These are phyloP conservation scores for Pseudotsuga menziesii DNA, from an alignment of 75 land plant species.

Conservation along the genomic window DNA sequence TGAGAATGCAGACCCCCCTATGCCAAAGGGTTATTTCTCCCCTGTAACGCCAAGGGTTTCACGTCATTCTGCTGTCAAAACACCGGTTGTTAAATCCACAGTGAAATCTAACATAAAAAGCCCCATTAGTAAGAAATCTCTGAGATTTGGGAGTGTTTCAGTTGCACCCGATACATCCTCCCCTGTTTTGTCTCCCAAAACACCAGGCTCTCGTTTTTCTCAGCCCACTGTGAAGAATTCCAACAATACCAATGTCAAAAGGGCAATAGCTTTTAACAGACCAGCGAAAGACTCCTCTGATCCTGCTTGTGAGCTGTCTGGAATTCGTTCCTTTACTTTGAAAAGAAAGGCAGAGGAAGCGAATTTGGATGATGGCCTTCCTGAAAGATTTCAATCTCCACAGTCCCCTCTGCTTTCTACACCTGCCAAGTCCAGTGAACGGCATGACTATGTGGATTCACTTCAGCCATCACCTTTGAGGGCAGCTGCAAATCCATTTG, in stretches of 20 bases:
- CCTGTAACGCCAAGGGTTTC: not conserved
- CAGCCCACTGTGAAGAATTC: not conserved
- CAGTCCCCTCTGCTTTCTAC: not conserved
- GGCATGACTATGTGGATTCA: not conserved
- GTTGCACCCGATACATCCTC: not conserved
- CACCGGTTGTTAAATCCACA: not conserved
- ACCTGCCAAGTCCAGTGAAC: not conserved
- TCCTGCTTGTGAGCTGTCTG: not conserved
- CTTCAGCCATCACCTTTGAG: not conserved
- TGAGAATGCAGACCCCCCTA: not conserved
- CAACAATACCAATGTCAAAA: not conserved
- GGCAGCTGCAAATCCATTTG: not conserved
- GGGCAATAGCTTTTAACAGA: conserved; percentile 1
- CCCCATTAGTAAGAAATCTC: not conserved
- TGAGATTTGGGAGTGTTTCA: conserved; percentile 1
- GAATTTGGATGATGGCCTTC: not conserved
- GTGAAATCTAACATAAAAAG: not conserved
- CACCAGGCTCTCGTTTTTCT: not conserved
- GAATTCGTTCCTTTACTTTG: not conserved
- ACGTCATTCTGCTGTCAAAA: conserved; percentile 2
- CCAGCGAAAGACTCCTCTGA: not conserved
- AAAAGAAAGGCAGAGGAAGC: conserved; percentile 1
- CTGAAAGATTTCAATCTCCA: not conserved
- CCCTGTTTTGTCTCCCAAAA: not conserved
- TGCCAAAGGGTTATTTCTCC: not conserved